Evolutionary conservation across 2,329 filamentous ascomycete species (phyloP).

Genomic region (Colletotrichum sp.): DNA sequence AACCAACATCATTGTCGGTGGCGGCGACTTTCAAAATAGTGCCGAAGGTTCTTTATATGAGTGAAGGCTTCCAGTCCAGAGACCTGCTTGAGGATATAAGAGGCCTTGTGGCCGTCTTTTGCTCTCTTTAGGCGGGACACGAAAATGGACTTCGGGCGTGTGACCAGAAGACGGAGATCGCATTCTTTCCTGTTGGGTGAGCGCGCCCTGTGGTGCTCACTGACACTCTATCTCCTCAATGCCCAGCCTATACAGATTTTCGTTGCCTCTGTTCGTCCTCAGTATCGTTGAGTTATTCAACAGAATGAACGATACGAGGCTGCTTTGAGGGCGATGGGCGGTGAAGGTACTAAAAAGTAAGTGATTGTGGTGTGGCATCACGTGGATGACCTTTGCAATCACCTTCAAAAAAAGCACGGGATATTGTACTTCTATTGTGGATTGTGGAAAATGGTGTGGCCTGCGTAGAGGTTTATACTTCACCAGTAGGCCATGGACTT

Average conservation of each 20-base stretch:
- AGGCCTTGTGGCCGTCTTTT: not conserved
- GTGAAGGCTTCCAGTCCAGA: not conserved
- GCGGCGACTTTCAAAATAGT: not conserved
- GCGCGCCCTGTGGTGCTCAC: not conserved
- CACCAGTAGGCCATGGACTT: fast-evolving
- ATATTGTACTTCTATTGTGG: too few relatives aligned
- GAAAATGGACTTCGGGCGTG: too few relatives aligned
- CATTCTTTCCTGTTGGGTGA: not conserved
- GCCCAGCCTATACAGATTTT: fast-evolving
- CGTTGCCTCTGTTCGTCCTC: not conserved
- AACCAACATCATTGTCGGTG: not conserved
- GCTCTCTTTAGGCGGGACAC: too few relatives aligned
- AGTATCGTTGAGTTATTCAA: fast-evolving
- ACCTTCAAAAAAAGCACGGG: not conserved
- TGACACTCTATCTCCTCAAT: not conserved
- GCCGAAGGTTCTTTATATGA: not conserved
- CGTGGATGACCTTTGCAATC: fast-evolving
- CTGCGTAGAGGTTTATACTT: fast-evolving
- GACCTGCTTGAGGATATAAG: not conserved
- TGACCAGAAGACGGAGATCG: not conserved
- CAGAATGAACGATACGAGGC: fast-evolving
- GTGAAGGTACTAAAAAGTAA: fast-evolving
- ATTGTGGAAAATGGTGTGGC: not conserved
- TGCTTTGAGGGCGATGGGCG: not conserved
- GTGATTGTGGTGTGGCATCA: not conserved